Percentiles rank a stretch among this genome's conserved stretches.
Conservation (phyloP, 2,329 filamentous ascomycete species). For the Epichloe amarillans region DNA sequence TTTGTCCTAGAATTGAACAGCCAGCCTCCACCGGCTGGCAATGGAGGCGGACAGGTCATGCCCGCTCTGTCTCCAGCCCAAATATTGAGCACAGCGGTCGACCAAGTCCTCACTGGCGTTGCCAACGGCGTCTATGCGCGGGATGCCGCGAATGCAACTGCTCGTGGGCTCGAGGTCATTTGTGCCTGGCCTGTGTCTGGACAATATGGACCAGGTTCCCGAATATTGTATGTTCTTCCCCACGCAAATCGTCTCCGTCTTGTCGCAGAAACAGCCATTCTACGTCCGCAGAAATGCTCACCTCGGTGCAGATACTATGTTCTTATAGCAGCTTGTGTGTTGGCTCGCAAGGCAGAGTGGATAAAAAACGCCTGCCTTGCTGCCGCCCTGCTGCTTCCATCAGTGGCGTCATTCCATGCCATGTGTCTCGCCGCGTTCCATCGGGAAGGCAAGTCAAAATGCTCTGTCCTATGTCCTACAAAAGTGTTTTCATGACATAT, state of each 20-base stretch:
- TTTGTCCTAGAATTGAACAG: not conserved
- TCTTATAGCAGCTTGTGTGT: slow-evolving; percentile 47
- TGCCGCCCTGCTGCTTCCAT: slow-evolving; percentile 47
- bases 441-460: slow-evolving; percentile 34
- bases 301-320: slow-evolving; percentile 41
- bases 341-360: slow-evolving; percentile 49
- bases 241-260: not conserved
- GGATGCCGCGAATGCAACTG: not conserved
- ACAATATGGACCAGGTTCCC: slow-evolving; percentile 42
- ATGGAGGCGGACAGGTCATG: slow-evolving; percentile 1
- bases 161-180: slow-evolving; percentile 26
- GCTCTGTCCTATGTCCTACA: not conserved
- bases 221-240: slow-evolving; percentile 30
- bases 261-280: not conserved
- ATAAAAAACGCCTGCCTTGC: slow-evolving; percentile 51
- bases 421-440: slow-evolving; percentile 48
- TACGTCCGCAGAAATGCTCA: not conserved
- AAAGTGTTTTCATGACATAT: not conserved
- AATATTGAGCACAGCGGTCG: not conserved
- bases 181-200: slow-evolving; percentile 44
- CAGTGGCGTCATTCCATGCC: slow-evolving; percentile 49
- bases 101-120: not conserved
- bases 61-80: slow-evolving; percentile 2
- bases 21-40: not conserved
- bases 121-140: not conserved